Base-by-base conservation (phyloP, 768 basidiomycete species). In the Atractiella rhizophila region DNA sequence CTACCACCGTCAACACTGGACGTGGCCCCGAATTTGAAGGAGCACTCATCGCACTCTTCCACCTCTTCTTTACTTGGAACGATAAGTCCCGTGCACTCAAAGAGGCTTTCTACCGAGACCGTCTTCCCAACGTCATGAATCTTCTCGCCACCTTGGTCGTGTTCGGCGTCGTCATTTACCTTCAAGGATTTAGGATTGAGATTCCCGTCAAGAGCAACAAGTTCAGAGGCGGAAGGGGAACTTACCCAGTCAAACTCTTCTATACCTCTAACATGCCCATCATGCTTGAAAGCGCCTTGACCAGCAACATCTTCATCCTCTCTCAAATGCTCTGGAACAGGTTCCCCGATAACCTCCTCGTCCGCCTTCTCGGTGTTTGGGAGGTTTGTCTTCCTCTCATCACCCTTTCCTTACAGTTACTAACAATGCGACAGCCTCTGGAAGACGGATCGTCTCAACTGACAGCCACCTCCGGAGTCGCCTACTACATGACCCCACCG, bases 201-300 rank as follows among this genome's bases (percentile, higher is more conserved):
- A 94, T 96, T 57, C 88, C 86, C 7, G 81, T 96, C 58, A 96
- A 96, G 70, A 77, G 74, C 64, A 85, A 80, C 66, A 70, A 73
- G 49, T 82, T 85, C 74, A 70, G 85, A 43, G 91, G 91, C n/a
- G 85, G 94, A 59, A 69, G 86, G 24, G 86, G 81, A 30, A 70
- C 71, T 12, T 96, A 94, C 65, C 91, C 91, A 38, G 70, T 98
- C 65, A 96, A 96, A 64, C 71, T 96, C 28, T 96, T 98, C 65
- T 98, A 96, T 63, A 96, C 91, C 13, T 76, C 73, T 32, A 98
- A 96, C 65, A 98, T 94, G 88, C 88, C 88, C 43, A 96, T 98
- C 66, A 98, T 98, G 88, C 70, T 96, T 45, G 80, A 96, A 63
- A 74, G 71, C 12, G 86, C 86, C 12, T 64, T 96, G 42, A 82